Conservation (phyloP, 768 basidiomycete species). For the Tricholoma terreum region DNA sequence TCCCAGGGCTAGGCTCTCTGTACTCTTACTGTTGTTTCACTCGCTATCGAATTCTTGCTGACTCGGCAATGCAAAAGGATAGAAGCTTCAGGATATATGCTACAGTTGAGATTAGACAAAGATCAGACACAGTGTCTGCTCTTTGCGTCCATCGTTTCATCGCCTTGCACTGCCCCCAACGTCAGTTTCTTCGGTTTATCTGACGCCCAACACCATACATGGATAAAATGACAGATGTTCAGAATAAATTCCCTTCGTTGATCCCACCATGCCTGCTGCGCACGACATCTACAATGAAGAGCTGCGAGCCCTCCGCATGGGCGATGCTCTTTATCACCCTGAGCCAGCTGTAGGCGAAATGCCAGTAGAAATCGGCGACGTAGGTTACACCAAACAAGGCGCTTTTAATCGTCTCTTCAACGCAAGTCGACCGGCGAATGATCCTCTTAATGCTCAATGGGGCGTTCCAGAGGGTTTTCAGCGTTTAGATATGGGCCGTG, state of each 20-base stretch:
- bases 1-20: constrained; percentile 49
- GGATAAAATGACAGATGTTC: too few relatives aligned
- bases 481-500: neutral
- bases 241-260: too few relatives aligned
- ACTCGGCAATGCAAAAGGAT: constrained; percentile 8
- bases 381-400: neutral
- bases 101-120: neutral
- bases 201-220: too few relatives aligned
- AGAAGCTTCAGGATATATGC: constrained; percentile 9
- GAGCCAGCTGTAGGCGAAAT: neutral
- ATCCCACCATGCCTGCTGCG: neutral
- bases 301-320: neutral
- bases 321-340: neutral
- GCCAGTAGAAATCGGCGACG: neutral
- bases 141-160: too few relatives aligned
- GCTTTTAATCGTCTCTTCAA: neutral
- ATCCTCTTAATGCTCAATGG: neutral
- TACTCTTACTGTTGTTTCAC: constrained; percentile 61
- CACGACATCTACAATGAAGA: neutral
- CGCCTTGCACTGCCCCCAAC: too few relatives aligned
- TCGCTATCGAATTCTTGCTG: constrained; percentile 54
- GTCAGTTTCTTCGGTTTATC: too few relatives aligned
- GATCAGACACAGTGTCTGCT: too few relatives aligned
- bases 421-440: neutral
- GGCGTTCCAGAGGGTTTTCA: neutral